Conservation (phyloP, 1,284 basidiomycete genomes). For the Agaricales sp. region DNA sequence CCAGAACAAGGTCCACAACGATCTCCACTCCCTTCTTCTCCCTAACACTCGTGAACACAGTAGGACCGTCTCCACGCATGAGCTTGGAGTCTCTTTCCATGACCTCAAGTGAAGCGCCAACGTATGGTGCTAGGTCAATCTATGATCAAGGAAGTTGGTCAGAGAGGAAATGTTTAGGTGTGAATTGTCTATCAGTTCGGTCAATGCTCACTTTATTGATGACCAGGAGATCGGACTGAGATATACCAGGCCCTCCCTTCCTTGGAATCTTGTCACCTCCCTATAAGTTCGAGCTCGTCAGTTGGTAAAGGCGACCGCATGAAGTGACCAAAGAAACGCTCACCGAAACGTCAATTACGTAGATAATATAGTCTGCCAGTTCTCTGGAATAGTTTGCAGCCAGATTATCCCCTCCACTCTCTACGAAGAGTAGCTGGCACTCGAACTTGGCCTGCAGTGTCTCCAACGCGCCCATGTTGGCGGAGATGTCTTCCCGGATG, state of each 20-base stretch:
- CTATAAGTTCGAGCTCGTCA: slow-evolving; percentile 26
- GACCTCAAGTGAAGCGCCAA: slow-evolving; percentile 88
- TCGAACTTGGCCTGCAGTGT: slow-evolving; percentile 86
- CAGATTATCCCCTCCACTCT: slow-evolving; percentile 93
- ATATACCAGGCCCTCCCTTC: slow-evolving; percentile 96
- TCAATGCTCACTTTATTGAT: slow-evolving; percentile 75
- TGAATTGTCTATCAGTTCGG: too few relatives aligned
- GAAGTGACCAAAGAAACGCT: slow-evolving; percentile 16
- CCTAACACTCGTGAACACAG: slow-evolving; percentile 85
- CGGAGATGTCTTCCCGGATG: slow-evolving; percentile 94
- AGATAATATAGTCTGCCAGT: slow-evolving; percentile 95
- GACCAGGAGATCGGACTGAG: slow-evolving; percentile 88
- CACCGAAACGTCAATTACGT: slow-evolving; percentile 80
- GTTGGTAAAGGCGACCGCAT: slow-evolving; percentile 6
- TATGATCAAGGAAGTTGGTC: slow-evolving; percentile 24
- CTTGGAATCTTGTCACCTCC: slow-evolving; percentile 98
- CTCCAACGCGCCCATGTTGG: slow-evolving; percentile 93
- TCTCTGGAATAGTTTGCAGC: slow-evolving; percentile 95
- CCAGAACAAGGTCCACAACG: slow-evolving; percentile 74
- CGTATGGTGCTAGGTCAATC: slow-evolving; percentile 90
- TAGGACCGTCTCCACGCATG: slow-evolving; percentile 94
- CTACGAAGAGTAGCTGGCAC: slow-evolving; percentile 84
- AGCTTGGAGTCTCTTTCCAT: slow-evolving; percentile 90
- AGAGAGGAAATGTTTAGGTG: too few relatives aligned
- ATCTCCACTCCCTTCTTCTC: slow-evolving; percentile 76